A percentile compares a stretch with the other conserved stretches of the same genome.
Evolutionary conservation across 192 early-diverging fungal genomes (phyloP).

Genomic region (Pilobolus umbonatus): DNA sequence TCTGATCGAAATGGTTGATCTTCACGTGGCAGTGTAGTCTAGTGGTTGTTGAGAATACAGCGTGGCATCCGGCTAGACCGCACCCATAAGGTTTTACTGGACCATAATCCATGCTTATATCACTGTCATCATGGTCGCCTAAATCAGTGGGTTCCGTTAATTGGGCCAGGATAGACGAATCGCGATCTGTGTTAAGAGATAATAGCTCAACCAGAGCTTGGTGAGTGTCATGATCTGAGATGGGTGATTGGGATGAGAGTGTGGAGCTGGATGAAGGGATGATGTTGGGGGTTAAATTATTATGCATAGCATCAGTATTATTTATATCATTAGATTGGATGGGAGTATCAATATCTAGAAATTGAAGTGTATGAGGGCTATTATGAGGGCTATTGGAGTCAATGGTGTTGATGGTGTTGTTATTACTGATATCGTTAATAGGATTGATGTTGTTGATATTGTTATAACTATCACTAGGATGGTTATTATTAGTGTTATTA

Average conservation of each 20-base stretch:
- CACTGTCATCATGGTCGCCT: background rate
- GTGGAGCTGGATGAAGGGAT: slow-evolving; percentile 1
- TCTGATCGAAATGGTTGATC: slow-evolving; percentile 20
- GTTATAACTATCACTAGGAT: background rate
- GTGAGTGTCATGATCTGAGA: background rate
- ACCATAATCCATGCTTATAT: slow-evolving; percentile 9
- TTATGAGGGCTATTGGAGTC: background rate
- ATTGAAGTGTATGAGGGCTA: background rate
- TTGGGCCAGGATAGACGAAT: slow-evolving; percentile 29
- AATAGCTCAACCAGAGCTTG: background rate
- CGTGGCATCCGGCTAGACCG: slow-evolving; percentile 29
- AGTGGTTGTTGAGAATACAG: slow-evolving; percentile 23
- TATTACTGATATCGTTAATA: background rate
- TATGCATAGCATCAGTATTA: no score
- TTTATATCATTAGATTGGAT: no score
- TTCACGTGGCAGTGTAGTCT: slow-evolving; percentile 45
- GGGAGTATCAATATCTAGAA: background rate
- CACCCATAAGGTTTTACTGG: slow-evolving; percentile 35
- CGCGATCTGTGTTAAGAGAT: background rate
- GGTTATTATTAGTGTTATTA: background rate
- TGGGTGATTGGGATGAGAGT: background rate
- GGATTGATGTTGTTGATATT: background rate
- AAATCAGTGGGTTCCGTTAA: slow-evolving; percentile 1
- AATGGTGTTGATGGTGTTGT: background rate
- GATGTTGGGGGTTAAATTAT: background rate